Evolutionary conservation across 306 rosid genomes (phyloP).

Genomic region (Vicia faba): DNA sequence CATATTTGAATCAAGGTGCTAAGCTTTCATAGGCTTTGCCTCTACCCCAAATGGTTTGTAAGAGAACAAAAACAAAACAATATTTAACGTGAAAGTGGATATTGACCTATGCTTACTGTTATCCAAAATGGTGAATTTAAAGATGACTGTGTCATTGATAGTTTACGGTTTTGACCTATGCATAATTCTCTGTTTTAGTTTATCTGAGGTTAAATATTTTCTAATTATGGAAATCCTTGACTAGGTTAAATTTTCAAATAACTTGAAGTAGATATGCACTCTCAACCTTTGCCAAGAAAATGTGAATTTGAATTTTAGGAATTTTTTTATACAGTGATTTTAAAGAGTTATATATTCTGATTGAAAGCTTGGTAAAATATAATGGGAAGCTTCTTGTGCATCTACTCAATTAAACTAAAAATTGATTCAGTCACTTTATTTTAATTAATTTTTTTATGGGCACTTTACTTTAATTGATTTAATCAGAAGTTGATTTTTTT

Average conservation of each 20-base stretch:
- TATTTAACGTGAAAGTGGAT: conserved; percentile 16
- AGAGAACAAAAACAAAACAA: conserved; percentile 31
- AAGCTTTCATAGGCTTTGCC: conserved; percentile 34
- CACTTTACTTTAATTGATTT: no score
- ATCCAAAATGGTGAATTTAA: conserved; percentile 9
- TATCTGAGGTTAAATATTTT: not conserved
- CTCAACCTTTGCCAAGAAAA: not conserved
- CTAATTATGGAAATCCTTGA: conserved; percentile 19
- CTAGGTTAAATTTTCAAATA: conserved; percentile 1
- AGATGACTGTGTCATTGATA: not conserved
- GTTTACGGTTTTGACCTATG: not conserved
- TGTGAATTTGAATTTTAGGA: not conserved
- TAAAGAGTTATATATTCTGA: no score
- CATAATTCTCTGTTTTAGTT: not conserved
- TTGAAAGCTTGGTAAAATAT: no score
- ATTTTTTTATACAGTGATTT: no score
- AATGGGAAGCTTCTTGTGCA: not conserved
- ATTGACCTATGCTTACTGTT: conserved; percentile 19
- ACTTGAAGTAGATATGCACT: not conserved
- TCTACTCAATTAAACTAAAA: no score
- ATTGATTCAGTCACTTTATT: no score
- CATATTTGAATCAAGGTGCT: conserved; percentile 37
- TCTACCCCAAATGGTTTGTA: conserved; percentile 18
- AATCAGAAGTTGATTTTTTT: no score
- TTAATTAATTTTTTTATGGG: no score